Evolutionary conservation across 2,329 filamentous ascomycete genomes (phyloP), one percentile per base, ranked within the genome.

Genomic region (Aschersonia sp.): DNA sequence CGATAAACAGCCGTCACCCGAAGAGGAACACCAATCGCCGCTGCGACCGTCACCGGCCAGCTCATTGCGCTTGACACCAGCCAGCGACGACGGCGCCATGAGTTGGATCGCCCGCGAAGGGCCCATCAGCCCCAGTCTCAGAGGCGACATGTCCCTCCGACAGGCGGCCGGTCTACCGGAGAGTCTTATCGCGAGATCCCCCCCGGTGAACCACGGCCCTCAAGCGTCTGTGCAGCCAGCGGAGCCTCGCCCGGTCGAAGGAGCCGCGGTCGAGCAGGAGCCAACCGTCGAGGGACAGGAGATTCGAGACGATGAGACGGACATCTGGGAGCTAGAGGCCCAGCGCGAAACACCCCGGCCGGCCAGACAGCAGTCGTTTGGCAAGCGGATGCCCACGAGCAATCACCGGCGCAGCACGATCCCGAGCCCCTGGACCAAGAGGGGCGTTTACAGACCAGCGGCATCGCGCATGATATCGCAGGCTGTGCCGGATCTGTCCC

Each of bases 311-410:
- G 69, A 71, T n/a, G 67, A 69, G 4, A 71, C 70, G 9, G 64
- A 79, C 52, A 66, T 80, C 9, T 80, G 76, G 75, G 75, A 73
- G 32, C 55, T 77, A 30, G 76, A 79, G 55, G 76, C 75, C 9
- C 66, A 70, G 47, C 68, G 75, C 10, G 62, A 66, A 6, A 66
- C 66, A 1, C 68, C 71, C 8, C 58, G 52, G 5, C 54, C 59
- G 29, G 46, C 53, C 35, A 54, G 54, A n/a, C 56, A 62, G 30
- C 58, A 58, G 41, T 55, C 59, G 1, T 63, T 64, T 40, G 58
- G 56, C 44, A 59, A 49, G 31, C 51, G 54, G 8, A 50, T 56
- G 4, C 52, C 52, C n/a, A 47, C 54, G 6, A 51, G 53, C 29
- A 39, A 49, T 4, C 51, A 53, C 5, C 57, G 51, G 41, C 56